phyloP scores from a whole-genome alignment of 768 basidiomycete genomes.

The Cantharellus anzutake region DNA sequence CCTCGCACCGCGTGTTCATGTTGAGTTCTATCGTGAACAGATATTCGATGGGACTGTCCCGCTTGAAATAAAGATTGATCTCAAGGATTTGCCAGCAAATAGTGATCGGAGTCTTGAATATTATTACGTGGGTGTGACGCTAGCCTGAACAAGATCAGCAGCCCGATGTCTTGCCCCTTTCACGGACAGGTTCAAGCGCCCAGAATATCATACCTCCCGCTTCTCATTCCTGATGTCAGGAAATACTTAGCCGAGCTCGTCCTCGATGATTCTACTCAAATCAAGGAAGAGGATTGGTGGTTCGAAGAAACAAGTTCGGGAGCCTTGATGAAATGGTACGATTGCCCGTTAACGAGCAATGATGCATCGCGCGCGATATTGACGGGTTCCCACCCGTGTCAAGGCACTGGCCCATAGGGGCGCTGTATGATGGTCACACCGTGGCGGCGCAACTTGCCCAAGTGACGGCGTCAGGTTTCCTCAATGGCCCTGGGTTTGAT shows the following conservation, averaged over 20 bases:
- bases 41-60: slow-evolving; percentile 58
- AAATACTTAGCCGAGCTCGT: slow-evolving; percentile 82
- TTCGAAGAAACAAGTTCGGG: slow-evolving; percentile 74
- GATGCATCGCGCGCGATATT: background rate
- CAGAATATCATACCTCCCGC: slow-evolving; percentile 80
- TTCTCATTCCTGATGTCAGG: slow-evolving; percentile 75
- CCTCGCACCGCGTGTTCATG: background rate
- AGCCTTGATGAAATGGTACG: slow-evolving; percentile 70
- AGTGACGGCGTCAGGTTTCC: slow-evolving; percentile 21
- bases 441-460: slow-evolving; percentile 30
- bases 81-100: slow-evolving; percentile 77
- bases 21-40: background rate
- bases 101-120: slow-evolving; percentile 78
- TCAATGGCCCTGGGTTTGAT: slow-evolving; percentile 19
- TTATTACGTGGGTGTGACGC: slow-evolving; percentile 34
- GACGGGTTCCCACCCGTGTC: background rate
- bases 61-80: slow-evolving; percentile 72
- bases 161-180: background rate
- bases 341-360: slow-evolving; percentile 4
- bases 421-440: slow-evolving; percentile 76
- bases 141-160: background rate
- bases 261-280: slow-evolving; percentile 65
- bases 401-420: slow-evolving; percentile 97
- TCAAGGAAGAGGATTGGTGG: slow-evolving; percentile 94
- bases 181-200: slow-evolving; percentile 37